These are phyloP conservation scores for Pascua guehoae DNA, from an alignment of 1,284 basidiomycete genomes.

Conservation along the genomic window DNA sequence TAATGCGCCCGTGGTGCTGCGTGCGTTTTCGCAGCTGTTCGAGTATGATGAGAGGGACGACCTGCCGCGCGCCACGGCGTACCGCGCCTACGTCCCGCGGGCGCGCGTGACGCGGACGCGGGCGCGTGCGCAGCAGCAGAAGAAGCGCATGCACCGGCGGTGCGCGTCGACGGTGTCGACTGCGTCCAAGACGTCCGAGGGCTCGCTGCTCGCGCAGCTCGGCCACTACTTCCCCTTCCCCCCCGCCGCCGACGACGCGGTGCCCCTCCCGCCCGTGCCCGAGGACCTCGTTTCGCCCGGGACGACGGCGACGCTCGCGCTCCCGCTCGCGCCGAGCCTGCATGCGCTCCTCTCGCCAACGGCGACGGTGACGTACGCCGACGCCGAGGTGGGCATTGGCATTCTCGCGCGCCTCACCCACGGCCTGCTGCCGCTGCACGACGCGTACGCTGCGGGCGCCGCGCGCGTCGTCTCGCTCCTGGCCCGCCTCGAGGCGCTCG, in stretches of 20 bases:
- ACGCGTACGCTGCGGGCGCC: slow-evolving; percentile 29
- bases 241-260: slow-evolving; percentile 3
- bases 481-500: slow-evolving; percentile 32
- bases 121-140: not conserved
- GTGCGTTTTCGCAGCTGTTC: slow-evolving; percentile 32
- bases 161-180: slow-evolving; percentile 1
- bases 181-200: slow-evolving; percentile 1
- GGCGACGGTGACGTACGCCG: slow-evolving; percentile 25
- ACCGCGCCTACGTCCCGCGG: slow-evolving; percentile 26
- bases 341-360: slow-evolving; percentile 30
- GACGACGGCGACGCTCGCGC: slow-evolving; percentile 28
- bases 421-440: slow-evolving; percentile 32
- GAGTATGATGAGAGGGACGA: slow-evolving; percentile 26
- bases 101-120: not conserved
- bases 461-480: slow-evolving; percentile 34
- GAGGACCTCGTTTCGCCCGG: slow-evolving; percentile 37
- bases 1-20: slow-evolving; percentile 34
- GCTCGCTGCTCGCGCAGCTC: slow-evolving; percentile 25
- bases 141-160: not conserved
- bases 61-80: slow-evolving; percentile 29
- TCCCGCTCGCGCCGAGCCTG: slow-evolving; percentile 37
- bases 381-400: slow-evolving; percentile 35
- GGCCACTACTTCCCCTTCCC: slow-evolving; percentile 36
- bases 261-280: slow-evolving; percentile 26
- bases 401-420: slow-evolving; percentile 31